These are phyloP conservation scores for Cenchrus purpureus DNA, from an alignment of 176 grass and related monocot species.

Conservation along the genomic window DNA sequence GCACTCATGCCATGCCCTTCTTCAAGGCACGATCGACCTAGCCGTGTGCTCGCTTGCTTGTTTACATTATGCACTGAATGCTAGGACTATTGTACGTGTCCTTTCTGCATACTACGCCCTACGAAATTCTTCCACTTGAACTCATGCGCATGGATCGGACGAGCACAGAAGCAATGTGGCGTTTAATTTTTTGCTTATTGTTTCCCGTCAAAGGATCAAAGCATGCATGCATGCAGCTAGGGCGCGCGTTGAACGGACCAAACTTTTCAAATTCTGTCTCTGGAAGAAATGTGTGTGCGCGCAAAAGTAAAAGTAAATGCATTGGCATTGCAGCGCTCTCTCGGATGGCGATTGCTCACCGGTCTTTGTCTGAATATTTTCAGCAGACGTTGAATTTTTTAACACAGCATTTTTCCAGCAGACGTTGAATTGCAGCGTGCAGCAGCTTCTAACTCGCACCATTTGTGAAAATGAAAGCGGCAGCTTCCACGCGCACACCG, in stretches of 20 bases:
- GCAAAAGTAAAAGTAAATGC: neutral
- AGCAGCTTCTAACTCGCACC: neutral
- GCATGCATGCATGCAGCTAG: too few species aligned
- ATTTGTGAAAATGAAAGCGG: neutral
- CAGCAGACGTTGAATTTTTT: neutral
- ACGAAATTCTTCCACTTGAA: neutral
- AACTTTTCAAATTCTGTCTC: neutral
- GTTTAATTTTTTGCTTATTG: too few species aligned
- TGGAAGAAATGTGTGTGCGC: neutral
- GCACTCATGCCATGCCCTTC: conserved; percentile 39
- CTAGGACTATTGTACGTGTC: conserved; percentile 9
- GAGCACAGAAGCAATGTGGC: neutral
- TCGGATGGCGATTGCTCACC: neutral
- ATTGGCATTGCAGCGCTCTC: neutral
- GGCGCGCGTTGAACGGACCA: conserved; percentile 1
- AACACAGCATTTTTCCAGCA: neutral
- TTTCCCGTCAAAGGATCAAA: neutral
- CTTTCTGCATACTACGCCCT: neutral
- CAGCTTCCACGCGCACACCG: neutral
- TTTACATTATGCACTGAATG: conserved; percentile 41
- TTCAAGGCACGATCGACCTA: neutral
- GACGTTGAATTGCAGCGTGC: too few species aligned
- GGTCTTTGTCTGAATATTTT: neutral
- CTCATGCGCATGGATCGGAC: conserved; percentile 24
- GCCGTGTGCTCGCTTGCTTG: too few species aligned